A percentile compares a stretch with the other conserved stretches of the same genome.
These are phyloP conservation scores for Carex myosuroides DNA, from an alignment of 176 grass and related monocot species.

Conservation along the genomic window DNA sequence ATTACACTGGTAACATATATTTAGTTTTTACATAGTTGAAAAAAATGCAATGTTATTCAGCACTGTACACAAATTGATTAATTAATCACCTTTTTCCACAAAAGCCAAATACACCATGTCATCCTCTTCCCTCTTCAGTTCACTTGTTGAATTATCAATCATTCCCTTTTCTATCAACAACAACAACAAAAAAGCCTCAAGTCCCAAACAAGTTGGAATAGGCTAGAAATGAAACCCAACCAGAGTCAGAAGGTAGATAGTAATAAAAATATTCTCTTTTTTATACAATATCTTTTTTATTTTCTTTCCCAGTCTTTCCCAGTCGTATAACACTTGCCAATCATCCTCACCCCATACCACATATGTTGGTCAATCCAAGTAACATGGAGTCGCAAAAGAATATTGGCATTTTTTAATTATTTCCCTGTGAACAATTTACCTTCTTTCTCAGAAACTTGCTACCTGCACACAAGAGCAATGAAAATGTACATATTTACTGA, in stretches of 20 bases:
- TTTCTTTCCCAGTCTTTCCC: not conserved
- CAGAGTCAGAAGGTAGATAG: no score
- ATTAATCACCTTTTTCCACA: not conserved
- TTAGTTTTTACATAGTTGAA: not conserved
- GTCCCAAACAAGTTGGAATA: no score
- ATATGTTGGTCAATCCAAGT: not conserved
- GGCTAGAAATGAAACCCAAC: no score
- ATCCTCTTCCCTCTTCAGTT: not conserved
- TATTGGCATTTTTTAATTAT: not conserved
- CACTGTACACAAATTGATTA: not conserved
- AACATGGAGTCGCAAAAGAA: not conserved
- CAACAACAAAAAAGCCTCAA: no score
- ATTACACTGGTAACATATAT: not conserved
- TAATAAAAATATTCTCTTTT: no score
- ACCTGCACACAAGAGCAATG: not conserved
- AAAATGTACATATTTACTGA: not conserved
- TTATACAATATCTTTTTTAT: not conserved
- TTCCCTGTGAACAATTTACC: not conserved
- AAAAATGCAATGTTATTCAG: not conserved
- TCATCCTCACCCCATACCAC: not conserved
- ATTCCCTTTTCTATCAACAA: not conserved
- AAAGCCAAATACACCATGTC: not conserved
- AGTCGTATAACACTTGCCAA: not conserved
- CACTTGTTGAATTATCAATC: not conserved
- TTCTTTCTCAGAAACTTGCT: not conserved